Evolutionary conservation across 306 rosid species (phyloP).

Genomic region (Ormosia semicastrata): DNA sequence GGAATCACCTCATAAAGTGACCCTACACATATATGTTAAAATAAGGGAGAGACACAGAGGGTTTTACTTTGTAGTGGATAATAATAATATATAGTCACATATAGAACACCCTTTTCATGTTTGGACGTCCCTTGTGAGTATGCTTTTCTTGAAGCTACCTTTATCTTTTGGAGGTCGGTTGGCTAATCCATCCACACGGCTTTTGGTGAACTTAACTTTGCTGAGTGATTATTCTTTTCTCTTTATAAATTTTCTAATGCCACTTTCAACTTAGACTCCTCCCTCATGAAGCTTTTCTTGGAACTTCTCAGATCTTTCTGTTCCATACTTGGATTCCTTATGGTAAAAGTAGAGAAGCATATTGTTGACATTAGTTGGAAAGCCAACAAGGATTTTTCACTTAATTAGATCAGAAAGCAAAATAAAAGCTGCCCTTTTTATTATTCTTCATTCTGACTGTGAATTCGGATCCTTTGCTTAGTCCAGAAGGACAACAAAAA

Average conservation of each 20-base stretch:
- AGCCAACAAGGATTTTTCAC: not conserved
- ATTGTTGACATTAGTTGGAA: not conserved
- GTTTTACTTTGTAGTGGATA: not conserved
- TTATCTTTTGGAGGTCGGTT: slow-evolving; percentile 17
- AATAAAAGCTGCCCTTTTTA: not conserved
- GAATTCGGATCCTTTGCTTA: slow-evolving; percentile 42
- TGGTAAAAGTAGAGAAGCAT: slow-evolving; percentile 5
- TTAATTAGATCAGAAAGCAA: not conserved
- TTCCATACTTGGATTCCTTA: not conserved
- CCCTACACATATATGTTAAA: not conserved
- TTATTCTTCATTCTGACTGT: not conserved
- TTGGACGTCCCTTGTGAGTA: not conserved
- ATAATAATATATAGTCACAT: not conserved
- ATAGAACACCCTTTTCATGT: not conserved
- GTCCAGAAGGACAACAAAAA: slow-evolving; percentile 8
- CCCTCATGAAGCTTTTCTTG: not conserved
- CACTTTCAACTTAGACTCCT: not conserved
- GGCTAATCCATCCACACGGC: slow-evolving; percentile 21
- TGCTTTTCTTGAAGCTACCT: slow-evolving; percentile 13
- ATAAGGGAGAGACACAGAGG: not conserved
- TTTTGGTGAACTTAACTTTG: slow-evolving; percentile 12
- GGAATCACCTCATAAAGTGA: not conserved
- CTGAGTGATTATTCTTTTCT: not conserved
- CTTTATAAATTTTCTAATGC: not conserved
- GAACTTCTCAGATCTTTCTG: not conserved